Evolutionary conservation across 106 monocot genomes (phyloP), one percentile per base, ranked within the genome.

Genomic region (Dioscorea dumetorum): DNA sequence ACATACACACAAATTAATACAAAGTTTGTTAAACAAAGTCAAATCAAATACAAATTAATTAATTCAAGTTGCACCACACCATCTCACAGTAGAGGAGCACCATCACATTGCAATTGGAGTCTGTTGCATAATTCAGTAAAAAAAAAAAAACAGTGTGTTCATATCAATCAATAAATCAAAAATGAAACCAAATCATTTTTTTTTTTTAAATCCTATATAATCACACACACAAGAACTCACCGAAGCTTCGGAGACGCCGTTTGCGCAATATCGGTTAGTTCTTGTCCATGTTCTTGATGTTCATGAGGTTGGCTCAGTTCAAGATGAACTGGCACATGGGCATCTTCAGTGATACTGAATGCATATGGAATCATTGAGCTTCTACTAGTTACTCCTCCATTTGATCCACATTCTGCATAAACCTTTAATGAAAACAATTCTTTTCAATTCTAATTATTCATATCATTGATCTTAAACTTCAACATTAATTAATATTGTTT

Each of bases 221-320:
- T 28, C 28, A 28, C 1, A 3, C 28, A 28, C 28, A 28, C 12
- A 33, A 58, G 18, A 18, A 15, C 24, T 68, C 84, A 94, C 89
- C 86, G 84, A 68, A 86, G 32, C 49, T 77, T 84, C 59, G 85
- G 82, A 66, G 66, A 54, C 49, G 57, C 71, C 68, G 56, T 66
- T 73, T 73, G 48, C 31, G 65, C 0, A 10, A 10, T 10, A 41
- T 41, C 1, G 10, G 41, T 41, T 41, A 3, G 41, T 41, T 41
- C 41, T 41, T 41, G 9, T 41, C 9, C 41, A 8, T 52, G 8
- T 35, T 71, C 0, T 71, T 70, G 67, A 57, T 35, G 62, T 66
- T 76, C 70, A 60, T 83, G 80, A 56, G 85, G 85, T 21, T 81
- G 80, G 68, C 86, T 77, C 58, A 90, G 69, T 75, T 84, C 74